Conservation (phyloP, 192 early-diverging fungal genomes). For the Gonapodya prolifera region DNA sequence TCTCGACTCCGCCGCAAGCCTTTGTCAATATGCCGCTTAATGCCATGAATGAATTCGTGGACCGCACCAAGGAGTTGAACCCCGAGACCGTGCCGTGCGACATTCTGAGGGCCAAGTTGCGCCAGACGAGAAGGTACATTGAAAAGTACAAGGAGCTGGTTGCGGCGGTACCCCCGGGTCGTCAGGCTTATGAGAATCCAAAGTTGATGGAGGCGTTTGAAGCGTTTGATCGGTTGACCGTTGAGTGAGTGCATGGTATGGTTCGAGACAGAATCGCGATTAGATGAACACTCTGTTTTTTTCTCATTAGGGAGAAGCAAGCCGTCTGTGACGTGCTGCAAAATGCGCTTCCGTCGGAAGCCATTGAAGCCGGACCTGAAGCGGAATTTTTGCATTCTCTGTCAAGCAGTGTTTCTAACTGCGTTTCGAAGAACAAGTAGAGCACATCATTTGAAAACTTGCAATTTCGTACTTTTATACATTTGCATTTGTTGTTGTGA, state of each 20-base stretch:
- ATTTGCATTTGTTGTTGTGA: too few relatives aligned
- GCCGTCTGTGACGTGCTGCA: not conserved
- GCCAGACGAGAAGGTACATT: not conserved
- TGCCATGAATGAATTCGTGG: not conserved
- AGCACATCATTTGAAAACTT: too few relatives aligned
- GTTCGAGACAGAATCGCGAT: not conserved
- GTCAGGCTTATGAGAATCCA: not conserved
- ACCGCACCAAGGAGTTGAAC: not conserved
- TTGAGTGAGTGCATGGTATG: not conserved
- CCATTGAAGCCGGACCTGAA: not conserved
- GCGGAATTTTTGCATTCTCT: not conserved
- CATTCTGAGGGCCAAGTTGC: not conserved
- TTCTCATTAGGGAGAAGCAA: not conserved
- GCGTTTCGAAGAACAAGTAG: too few relatives aligned
- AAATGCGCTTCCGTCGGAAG: not conserved
- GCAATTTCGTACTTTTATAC: too few relatives aligned
- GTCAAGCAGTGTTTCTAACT: not conserved
- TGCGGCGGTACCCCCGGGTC: not conserved
- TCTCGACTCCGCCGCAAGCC: not conserved
- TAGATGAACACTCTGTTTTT: not conserved
- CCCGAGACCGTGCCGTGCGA: not conserved
- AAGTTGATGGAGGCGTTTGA: not conserved
- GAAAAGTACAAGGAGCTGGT: not conserved
- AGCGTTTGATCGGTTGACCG: not conserved
- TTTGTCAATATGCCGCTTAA: not conserved